Evolutionary conservation across 345 rosid species (phyloP).

Genomic region (Lagerstroemia speciosa): DNA sequence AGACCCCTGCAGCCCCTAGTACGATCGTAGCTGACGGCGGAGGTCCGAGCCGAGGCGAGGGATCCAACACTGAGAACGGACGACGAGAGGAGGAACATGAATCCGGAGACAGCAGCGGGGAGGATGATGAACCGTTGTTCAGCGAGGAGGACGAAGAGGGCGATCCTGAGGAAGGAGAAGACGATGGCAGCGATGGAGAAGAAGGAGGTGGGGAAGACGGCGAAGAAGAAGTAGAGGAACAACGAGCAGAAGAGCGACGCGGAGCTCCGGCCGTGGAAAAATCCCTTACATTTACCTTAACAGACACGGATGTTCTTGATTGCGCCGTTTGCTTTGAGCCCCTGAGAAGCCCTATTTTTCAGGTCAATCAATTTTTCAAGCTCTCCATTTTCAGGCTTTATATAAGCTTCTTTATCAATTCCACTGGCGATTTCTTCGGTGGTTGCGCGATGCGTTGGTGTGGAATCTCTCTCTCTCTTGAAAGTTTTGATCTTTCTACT

Average conservation of each 20-base stretch:
- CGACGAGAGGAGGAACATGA: not conserved
- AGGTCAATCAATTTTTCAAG: slow-evolving; percentile 21
- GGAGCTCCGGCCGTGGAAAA: slow-evolving; percentile 6
- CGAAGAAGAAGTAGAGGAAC: slow-evolving; percentile 8
- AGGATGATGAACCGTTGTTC: not conserved
- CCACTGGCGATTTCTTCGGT: not conserved
- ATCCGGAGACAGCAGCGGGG: not conserved
- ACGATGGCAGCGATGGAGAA: not conserved
- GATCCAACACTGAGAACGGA: not conserved
- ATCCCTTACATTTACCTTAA: slow-evolving; percentile 22
- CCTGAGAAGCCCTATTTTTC: slow-evolving; percentile 40
- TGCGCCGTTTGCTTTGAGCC: slow-evolving; percentile 46
- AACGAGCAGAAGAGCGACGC: not conserved
- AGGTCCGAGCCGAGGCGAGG: not conserved
- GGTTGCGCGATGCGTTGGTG: not conserved
- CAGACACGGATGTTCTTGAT: slow-evolving; percentile 50
- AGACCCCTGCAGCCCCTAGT: not conserved
- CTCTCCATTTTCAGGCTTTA: too few relatives aligned
- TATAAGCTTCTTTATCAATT: not conserved
- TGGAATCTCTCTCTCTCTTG: not conserved
- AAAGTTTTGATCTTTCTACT: not conserved
- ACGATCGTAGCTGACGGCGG: not conserved
- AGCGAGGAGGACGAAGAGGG: not conserved
- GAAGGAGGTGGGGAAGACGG: not conserved
- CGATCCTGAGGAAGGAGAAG: not conserved